A percentile compares a stretch with the other conserved stretches of the same genome.
Conservation (phyloP, 257 asterid species). For the Solanum habrochaites region DNA sequence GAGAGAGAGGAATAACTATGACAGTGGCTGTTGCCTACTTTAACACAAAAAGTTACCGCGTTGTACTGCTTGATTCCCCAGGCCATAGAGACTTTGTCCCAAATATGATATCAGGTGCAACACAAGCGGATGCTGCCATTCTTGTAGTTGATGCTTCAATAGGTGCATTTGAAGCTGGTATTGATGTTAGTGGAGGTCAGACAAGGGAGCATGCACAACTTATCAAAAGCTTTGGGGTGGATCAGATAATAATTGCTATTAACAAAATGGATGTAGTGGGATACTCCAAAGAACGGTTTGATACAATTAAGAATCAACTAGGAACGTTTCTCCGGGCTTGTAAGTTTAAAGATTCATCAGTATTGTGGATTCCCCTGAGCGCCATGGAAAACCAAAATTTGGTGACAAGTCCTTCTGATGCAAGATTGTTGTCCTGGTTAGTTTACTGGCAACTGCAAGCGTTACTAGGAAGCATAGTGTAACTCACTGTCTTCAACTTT, state of each 20-base stretch:
- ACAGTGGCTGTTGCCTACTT: constrained; percentile 91
- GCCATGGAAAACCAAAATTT: constrained; percentile 91
- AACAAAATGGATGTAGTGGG: constrained; percentile 92
- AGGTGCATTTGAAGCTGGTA: constrained; percentile 93
- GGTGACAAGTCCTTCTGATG: constrained; percentile 40
- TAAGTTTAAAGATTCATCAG: constrained; percentile 69
- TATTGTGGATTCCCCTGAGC: constrained; percentile 79
- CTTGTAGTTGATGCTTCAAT: constrained; percentile 80
- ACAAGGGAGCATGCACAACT: constrained; percentile 90
- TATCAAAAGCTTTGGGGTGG: constrained; percentile 90
- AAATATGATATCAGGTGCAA: constrained; percentile 97
- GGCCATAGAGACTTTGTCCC: constrained; percentile 98
- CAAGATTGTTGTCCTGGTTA: constrained; percentile 56
- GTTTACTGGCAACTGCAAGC: constrained; percentile 3
- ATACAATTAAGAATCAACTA: constrained; percentile 55
- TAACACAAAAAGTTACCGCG: constrained; percentile 51
- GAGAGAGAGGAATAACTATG: constrained; percentile 99
- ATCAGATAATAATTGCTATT: constrained; percentile 71
- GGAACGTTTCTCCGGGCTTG: constrained; percentile 67
- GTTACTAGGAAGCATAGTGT: background rate
- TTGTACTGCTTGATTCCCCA: constrained; percentile 95
- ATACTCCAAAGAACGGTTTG: constrained; percentile 77
- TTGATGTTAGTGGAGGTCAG: constrained; percentile 75
- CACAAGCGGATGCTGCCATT: constrained; percentile 99
- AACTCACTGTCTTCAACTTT: background rate